phyloP scores from a whole-genome alignment of 331 rosid genomes.

The Saraca asoca region DNA sequence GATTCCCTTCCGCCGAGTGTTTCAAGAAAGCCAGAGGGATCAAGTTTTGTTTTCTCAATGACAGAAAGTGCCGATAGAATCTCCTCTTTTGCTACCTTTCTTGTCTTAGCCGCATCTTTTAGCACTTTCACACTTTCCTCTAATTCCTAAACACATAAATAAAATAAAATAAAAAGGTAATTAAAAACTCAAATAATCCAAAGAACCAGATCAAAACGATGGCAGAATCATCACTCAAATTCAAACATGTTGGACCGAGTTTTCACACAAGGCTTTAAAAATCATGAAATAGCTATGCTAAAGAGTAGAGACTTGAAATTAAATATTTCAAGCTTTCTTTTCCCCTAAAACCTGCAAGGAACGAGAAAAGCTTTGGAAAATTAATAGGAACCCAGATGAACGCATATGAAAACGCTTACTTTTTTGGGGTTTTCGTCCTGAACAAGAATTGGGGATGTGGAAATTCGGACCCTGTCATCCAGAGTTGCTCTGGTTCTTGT shows the following conservation, averaged over 20 bases:
- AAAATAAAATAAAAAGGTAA: background rate
- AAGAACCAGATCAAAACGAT: background rate
- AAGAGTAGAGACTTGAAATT: background rate
- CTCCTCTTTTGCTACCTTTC: conserved; percentile 64
- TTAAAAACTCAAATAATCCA: background rate
- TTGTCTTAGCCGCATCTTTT: conserved; percentile 78
- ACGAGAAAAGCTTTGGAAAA: conserved; percentile 17
- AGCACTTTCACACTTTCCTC: conserved; percentile 77
- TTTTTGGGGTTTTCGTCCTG: conserved; percentile 44
- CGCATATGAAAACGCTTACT: conserved; percentile 38
- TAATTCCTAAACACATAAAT: conserved; percentile 57
- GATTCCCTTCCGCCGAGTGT: conserved; percentile 79
- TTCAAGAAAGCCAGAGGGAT: conserved; percentile 69
- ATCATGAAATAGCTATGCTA: background rate
- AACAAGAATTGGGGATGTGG: conserved; percentile 45
- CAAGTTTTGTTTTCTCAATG: conserved; percentile 78
- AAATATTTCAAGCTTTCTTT: background rate
- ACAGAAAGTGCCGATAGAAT: conserved; percentile 74
- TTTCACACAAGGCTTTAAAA: background rate
- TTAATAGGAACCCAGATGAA: conserved; percentile 5
- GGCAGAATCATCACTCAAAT: background rate
- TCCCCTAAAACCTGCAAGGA: conserved; percentile 13
- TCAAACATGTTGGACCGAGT: background rate
- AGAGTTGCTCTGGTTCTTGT: conserved; percentile 55
- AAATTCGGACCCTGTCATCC: conserved; percentile 52